A percentile compares a stretch with the other conserved stretches of the same genome.
These are phyloP conservation scores for Tolypocladium album DNA, from an alignment of 2,329 filamentous ascomycete species.

Conservation along the genomic window DNA sequence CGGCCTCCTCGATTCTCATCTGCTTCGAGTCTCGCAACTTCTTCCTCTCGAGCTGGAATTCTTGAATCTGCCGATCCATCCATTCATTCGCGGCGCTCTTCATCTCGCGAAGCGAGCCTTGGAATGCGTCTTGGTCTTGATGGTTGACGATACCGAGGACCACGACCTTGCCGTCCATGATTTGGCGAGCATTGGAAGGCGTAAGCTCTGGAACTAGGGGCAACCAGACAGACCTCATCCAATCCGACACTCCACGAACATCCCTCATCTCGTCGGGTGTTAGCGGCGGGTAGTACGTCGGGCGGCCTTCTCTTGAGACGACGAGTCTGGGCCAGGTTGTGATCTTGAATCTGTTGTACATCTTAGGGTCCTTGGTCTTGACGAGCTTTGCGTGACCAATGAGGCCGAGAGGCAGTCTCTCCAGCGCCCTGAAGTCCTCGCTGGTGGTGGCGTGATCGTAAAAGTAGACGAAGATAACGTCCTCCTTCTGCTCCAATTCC, in stretches of 20 bases:
- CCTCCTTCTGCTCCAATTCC: conserved; percentile 80
- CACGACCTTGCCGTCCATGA: conserved; percentile 93
- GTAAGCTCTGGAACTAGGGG: conserved; percentile 92
- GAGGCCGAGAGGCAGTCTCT: conserved; percentile 75
- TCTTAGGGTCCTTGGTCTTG: conserved; percentile 69
- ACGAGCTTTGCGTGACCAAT: conserved; percentile 89
- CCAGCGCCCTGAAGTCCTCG: conserved; percentile 84
- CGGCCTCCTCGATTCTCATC: conserved; percentile 87
- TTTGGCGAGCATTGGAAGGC: conserved; percentile 80
- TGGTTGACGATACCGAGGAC: conserved; percentile 82
- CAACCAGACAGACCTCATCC: conserved; percentile 96
- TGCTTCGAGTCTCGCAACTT: conserved; percentile 92
- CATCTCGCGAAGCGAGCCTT: conserved; percentile 71
- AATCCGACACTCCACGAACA: conserved; percentile 62
- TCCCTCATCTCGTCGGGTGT: conserved; percentile 91
- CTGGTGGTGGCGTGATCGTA: conserved; percentile 90
- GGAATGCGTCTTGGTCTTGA: conserved; percentile 68
- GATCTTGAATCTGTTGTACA: conserved; percentile 83
- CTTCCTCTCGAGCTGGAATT: conserved; percentile 87
- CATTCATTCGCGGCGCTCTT: conserved; percentile 94
- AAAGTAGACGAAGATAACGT: conserved; percentile 95
- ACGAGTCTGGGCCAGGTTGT: conserved; percentile 92
- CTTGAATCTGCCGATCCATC: conserved; percentile 91
- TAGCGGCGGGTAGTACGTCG: conserved; percentile 81
- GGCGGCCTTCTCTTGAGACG: conserved; percentile 78